Base-by-base conservation (phyloP, 768 basidiomycete genomes). In the Polyporus arcularius region DNA sequence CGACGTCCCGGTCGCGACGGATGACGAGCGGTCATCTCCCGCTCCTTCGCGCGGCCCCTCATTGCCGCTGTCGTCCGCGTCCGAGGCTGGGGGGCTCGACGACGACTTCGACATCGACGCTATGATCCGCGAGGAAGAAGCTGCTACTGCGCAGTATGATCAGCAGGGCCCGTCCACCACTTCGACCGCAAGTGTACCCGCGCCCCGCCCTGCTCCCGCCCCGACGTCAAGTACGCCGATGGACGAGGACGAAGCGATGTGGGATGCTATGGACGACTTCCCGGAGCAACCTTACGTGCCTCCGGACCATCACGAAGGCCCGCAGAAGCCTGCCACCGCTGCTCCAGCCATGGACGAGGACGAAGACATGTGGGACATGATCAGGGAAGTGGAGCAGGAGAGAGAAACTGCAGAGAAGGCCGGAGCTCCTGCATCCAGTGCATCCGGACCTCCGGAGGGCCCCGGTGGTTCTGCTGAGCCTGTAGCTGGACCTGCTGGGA, bases 361-460 rank as follows among this genome's bases (percentile, higher is more conserved):
- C 38, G 83, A 85, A 43, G 89, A 90, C 6, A 83, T 91, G 81
- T 92, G 92, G 86, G 82, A 86, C 64, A 78, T 88, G 43, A 74
- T 90, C 55, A 68, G 80, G 42, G 85, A 89, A 68, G 73, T 85
- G 38, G 86, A 85, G 35, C 35, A 35, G 35, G 35, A 35, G 70
- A 69, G 61, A 61, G 67, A 65, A 12, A 41, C 57, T 53, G 49
- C 15, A 41, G 61, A 45, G 43, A 45, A 16, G 35, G 35, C 35
- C 42, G 21, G 7, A 11, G 7, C 35, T 35, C 35, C 35, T 35
- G 11, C 35, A 11, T 35, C 35, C 11, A 35, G 11, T 35, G 35
- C 35, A 35, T 6, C 35, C 11, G 35, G 35, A 6, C 35, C 55
- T 21, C 38, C 52, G 39, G 38, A 6, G n/a, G 15, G 12, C 35